A percentile compares a stretch with the other conserved stretches of the same genome.
phyloP scores from a whole-genome alignment of 331 rosid genomes.

The Telfairia occidentalis region DNA sequence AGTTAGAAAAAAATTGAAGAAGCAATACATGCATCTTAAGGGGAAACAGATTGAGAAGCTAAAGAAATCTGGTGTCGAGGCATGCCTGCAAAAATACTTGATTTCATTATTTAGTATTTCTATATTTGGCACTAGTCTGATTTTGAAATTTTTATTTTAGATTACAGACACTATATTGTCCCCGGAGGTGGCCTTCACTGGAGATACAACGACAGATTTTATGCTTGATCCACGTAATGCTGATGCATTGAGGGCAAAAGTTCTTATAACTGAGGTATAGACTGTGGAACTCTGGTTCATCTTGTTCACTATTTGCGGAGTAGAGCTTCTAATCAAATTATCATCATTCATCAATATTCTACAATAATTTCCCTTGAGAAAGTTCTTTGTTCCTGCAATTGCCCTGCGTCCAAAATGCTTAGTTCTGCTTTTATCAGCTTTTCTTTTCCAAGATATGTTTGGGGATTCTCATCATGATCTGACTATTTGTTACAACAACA shows the following conservation, averaged over 20 bases:
- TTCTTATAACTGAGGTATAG: slow-evolving; percentile 87
- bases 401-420: neutral
- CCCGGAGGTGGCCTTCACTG: slow-evolving; percentile 95
- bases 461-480: neutral
- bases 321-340: neutral
- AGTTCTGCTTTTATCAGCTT: neutral
- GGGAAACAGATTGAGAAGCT: slow-evolving; percentile 93
- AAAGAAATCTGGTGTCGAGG: slow-evolving; percentile 90
- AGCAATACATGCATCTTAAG: slow-evolving; percentile 71
- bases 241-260: slow-evolving; percentile 95
- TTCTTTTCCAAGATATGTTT: neutral
- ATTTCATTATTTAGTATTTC: slow-evolving; percentile 7
- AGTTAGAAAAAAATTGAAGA: slow-evolving; percentile 83
- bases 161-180: slow-evolving; percentile 73
- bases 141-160: slow-evolving; percentile 31
- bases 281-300: neutral
- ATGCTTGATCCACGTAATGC: slow-evolving; percentile 90
- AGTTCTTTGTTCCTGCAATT: neutral
- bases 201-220: slow-evolving; percentile 85
- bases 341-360: neutral
- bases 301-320: neutral
- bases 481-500: slow-evolving; percentile 1
- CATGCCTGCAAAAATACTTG: slow-evolving; percentile 25
- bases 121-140: slow-evolving; percentile 15
- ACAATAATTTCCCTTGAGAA: neutral